A percentile compares a stretch with the other conserved stretches of the same genome.
Evolutionary conservation across 2,329 filamentous ascomycete species (phyloP).

Genomic region (Botrytis elliptica): DNA sequence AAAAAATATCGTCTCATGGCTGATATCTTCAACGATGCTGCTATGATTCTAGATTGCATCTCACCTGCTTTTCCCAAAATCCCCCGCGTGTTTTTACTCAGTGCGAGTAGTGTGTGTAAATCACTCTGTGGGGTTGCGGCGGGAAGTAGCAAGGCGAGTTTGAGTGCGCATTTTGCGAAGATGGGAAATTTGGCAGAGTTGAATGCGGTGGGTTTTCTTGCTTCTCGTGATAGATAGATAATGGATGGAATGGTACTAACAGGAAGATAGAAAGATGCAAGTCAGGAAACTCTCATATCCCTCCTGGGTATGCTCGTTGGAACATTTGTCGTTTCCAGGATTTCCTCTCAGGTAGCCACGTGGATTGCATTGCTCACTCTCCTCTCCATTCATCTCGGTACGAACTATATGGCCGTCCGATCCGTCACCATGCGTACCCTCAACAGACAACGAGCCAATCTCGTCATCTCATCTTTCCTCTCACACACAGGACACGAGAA

Average conservation of each 20-base stretch:
- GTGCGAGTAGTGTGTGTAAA: conserved; percentile 59
- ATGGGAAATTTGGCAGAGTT: conserved; percentile 87
- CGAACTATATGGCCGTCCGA: conserved; percentile 83
- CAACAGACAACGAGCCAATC: conserved; percentile 81
- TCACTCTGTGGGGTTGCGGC: conserved; percentile 86
- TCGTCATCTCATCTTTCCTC: conserved; percentile 65
- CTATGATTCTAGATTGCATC: conserved; percentile 68
- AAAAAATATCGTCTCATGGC: conserved; percentile 70
- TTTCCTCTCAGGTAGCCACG: conserved; percentile 69
- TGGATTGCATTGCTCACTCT: conserved; percentile 71
- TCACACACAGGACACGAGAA: not conserved
- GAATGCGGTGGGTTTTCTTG: conserved; percentile 64
- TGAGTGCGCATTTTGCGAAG: conserved; percentile 88
- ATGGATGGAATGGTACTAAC: conserved; percentile 18
- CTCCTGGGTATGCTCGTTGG: conserved; percentile 84
- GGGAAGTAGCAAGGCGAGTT: conserved; percentile 82
- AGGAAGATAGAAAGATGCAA: conserved; percentile 68
- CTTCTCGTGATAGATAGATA: not conserved
- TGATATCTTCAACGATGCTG: conserved; percentile 69
- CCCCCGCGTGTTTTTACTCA: conserved; percentile 56
- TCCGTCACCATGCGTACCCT: conserved; percentile 80
- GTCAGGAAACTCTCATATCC: conserved; percentile 91
- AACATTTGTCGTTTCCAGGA: conserved; percentile 73
- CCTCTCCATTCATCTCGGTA: conserved; percentile 72
- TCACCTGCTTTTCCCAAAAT: conserved; percentile 62